Conservation (phyloP, 108 stramenopile genomes). For the Cyclotella cryptica region DNA sequence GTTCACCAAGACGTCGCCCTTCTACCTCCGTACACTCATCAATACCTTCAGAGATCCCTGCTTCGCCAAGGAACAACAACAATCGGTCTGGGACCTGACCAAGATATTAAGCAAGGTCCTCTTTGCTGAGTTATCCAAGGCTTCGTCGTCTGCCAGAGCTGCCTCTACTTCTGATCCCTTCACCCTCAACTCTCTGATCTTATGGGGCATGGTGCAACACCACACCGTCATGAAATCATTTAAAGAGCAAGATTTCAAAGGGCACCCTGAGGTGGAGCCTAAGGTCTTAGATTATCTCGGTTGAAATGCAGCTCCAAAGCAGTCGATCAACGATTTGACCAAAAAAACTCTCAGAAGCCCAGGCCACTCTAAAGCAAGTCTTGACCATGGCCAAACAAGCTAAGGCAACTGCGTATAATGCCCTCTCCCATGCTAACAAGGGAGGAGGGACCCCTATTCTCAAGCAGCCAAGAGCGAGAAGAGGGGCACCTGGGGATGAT, state of each 20-base stretch:
- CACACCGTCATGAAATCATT: neutral
- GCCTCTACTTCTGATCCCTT: neutral
- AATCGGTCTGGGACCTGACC: neutral
- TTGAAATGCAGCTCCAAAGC: neutral
- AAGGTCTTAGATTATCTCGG: neutral
- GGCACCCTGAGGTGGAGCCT: neutral
- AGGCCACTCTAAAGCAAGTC: neutral
- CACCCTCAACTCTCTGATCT: neutral
- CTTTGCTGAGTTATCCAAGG: neutral
- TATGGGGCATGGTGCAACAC: neutral
- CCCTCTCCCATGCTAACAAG: no score
- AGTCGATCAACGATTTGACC: neutral
- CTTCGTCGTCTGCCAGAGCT: neutral
- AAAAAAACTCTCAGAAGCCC: no score
- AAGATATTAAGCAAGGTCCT: neutral
- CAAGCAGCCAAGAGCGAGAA: no score
- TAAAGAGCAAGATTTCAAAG: neutral
- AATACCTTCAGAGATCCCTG: neutral
- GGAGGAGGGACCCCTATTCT: no score
- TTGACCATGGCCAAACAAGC: neutral
- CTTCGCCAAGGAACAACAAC: neutral
- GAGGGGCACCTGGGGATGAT: no score
- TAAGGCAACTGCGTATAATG: no score
- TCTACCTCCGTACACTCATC: neutral
- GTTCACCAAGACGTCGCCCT: neutral